Percentiles rank a stretch among this genome's conserved stretches.
Conservation (phyloP, 371 early-diverging fungal genomes). For the Capniomyces stellatus region DNA sequence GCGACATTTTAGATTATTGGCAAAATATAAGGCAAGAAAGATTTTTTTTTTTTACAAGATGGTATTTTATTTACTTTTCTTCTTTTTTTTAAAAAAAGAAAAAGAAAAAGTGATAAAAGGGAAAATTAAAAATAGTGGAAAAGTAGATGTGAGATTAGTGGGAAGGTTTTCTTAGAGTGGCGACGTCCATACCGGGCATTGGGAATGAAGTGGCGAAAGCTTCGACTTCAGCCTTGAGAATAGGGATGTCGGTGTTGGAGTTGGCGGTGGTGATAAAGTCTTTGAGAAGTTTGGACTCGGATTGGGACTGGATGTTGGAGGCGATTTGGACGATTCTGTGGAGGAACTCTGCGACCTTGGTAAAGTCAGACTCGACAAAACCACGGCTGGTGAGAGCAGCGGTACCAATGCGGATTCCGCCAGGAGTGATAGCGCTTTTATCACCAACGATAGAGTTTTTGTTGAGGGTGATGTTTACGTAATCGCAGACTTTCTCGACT, state of each 20-base stretch:
- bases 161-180: no score
- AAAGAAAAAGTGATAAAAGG: no score
- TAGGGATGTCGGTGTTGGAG: constrained; percentile 41
- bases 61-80: no score
- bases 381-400: constrained; percentile 81
- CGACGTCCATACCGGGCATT: constrained; percentile 26
- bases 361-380: constrained; percentile 72
- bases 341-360: constrained; percentile 65
- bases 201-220: constrained; percentile 51
- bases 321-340: constrained; percentile 85
- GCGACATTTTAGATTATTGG: no score
- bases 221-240: constrained; percentile 76
- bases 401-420: constrained; percentile 81
- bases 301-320: constrained; percentile 48
- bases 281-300: constrained; percentile 83
- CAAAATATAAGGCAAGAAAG: no score
- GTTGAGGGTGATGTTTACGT: constrained; percentile 77
- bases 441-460: constrained; percentile 90
- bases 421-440: constrained; percentile 72
- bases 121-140: no score
- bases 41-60: no score
- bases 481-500: constrained; percentile 92
- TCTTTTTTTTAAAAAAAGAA: no score
- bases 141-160: no score
- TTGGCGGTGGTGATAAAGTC: constrained; percentile 74